phyloP scores from a whole-genome alignment of 23 red algal genomes.

The Chondrus crispus region DNA sequence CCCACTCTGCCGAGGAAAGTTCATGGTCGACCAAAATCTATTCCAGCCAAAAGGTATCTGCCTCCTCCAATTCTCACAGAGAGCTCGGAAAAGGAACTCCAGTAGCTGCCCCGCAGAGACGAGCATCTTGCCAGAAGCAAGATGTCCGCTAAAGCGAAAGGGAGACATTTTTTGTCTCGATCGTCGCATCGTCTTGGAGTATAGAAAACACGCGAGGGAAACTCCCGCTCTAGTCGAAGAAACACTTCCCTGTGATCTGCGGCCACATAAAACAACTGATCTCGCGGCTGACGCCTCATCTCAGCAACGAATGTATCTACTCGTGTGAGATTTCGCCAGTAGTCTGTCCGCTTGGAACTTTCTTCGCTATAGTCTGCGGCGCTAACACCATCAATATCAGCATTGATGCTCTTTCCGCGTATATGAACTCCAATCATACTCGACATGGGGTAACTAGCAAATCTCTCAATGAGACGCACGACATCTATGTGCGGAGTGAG shows the following conservation, averaged over 20 bases:
- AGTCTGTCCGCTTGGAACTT: slow-evolving; percentile 51
- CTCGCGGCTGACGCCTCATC: slow-evolving; percentile 42
- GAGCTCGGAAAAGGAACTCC: slow-evolving; percentile 80
- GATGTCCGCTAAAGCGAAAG: slow-evolving; percentile 78
- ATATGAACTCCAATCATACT: slow-evolving; percentile 73
- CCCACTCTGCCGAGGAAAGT: too few species aligned
- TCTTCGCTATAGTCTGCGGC: slow-evolving; percentile 54
- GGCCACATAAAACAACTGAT: slow-evolving; percentile 73
- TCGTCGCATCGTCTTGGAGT: slow-evolving; percentile 70
- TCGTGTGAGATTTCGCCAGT: slow-evolving; percentile 67
- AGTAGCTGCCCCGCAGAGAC: slow-evolving; percentile 70
- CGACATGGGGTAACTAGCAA: slow-evolving; percentile 42
- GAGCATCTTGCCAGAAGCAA: slow-evolving; percentile 51
- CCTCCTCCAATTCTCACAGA: slow-evolving; percentile 62
- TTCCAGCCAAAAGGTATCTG: slow-evolving; percentile 60
- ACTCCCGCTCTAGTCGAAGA: slow-evolving; percentile 39
- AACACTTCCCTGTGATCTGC: slow-evolving; percentile 64
- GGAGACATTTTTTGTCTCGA: slow-evolving; percentile 69
- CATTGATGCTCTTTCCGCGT: slow-evolving; percentile 47
- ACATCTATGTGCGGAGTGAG: slow-evolving; percentile 56
- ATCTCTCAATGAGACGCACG: slow-evolving; percentile 51
- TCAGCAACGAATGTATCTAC: slow-evolving; percentile 61
- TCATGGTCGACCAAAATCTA: slow-evolving; percentile 71
- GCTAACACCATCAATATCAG: slow-evolving; percentile 55
- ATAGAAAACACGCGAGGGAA: slow-evolving; percentile 67